phyloP scores from a whole-genome alignment of 441 rosid genomes.

The Arabidopsis lyrata region DNA sequence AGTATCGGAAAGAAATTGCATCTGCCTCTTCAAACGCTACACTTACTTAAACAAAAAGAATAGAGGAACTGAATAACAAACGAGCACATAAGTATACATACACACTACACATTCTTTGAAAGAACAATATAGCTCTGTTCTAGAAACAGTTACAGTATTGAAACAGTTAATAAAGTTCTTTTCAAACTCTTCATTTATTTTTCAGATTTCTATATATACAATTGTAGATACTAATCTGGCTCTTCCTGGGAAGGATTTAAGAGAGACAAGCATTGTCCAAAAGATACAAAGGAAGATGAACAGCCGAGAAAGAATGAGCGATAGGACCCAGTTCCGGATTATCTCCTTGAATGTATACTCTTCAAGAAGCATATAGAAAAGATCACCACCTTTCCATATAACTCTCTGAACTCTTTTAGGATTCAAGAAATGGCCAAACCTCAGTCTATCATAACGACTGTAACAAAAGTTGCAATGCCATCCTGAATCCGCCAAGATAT shows the following conservation, averaged over 20 bases:
- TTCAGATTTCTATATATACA: neutral
- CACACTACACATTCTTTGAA: slow-evolving; percentile 20
- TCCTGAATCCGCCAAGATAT: slow-evolving; percentile 79
- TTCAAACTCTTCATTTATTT: neutral
- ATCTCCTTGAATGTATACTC: slow-evolving; percentile 91
- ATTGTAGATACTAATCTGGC: neutral
- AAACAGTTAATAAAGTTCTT: neutral
- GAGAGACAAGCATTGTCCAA: slow-evolving; percentile 60
- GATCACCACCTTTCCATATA: slow-evolving; percentile 84
- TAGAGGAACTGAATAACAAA: slow-evolving; percentile 15
- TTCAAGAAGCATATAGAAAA: slow-evolving; percentile 93
- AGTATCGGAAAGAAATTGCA: slow-evolving; percentile 57
- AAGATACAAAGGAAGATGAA: slow-evolving; percentile 86
- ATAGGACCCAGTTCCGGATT: slow-evolving; percentile 62
- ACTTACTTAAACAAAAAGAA: slow-evolving; percentile 39
- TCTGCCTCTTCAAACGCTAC: slow-evolving; percentile 51
- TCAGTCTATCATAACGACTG: slow-evolving; percentile 84
- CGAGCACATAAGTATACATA: slow-evolving; percentile 5
- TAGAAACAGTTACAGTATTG: neutral
- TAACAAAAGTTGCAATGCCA: slow-evolving; percentile 96
- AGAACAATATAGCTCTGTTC: neutral
- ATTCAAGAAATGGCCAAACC: slow-evolving; percentile 78
- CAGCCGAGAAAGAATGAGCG: slow-evolving; percentile 50
- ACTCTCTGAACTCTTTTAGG: slow-evolving; percentile 79
- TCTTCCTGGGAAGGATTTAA: too few species aligned